A percentile compares a stretch with the other conserved stretches of the same genome.
These are phyloP conservation scores for Axilococcus clingmanii DNA, from an alignment of 139 green algal genomes.

Conservation along the genomic window DNA sequence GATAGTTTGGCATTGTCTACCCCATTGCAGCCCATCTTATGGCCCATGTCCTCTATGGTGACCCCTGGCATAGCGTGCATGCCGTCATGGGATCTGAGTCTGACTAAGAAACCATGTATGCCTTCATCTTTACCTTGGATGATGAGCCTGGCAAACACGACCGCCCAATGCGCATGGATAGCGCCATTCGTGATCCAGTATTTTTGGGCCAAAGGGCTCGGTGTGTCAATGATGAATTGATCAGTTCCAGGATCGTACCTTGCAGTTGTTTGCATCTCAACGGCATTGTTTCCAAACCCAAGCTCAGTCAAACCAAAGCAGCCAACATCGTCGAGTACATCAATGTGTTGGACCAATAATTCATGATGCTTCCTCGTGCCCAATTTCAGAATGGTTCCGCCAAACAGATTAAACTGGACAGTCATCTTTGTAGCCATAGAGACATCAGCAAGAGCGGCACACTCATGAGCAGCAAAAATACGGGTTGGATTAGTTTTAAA, in stretches of 20 bases:
- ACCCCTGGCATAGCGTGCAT: slow-evolving; percentile 22
- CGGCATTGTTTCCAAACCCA: slow-evolving; percentile 88
- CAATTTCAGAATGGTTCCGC: slow-evolving; percentile 82
- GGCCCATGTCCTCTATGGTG: slow-evolving; percentile 42
- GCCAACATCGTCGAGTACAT: slow-evolving; percentile 56
- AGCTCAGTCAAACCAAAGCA: slow-evolving; percentile 92
- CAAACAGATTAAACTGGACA: slow-evolving; percentile 83
- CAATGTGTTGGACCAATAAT: slow-evolving; percentile 56
- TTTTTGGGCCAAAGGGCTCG: slow-evolving; percentile 13
- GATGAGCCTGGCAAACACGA: slow-evolving; percentile 79
- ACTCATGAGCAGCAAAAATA: slow-evolving; percentile 87
- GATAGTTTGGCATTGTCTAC: slow-evolving; percentile 90
- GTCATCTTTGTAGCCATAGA: slow-evolving; percentile 83
- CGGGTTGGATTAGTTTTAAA: slow-evolving; percentile 62
- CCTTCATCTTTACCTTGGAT: slow-evolving; percentile 56
- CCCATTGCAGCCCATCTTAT: slow-evolving; percentile 87
- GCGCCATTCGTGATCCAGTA: slow-evolving; percentile 88
- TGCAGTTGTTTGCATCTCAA: slow-evolving; percentile 86
- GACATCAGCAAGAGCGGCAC: slow-evolving; percentile 55
- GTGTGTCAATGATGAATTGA: slow-evolving; percentile 17
- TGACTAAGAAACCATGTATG: slow-evolving; percentile 84
- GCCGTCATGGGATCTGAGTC: slow-evolving; percentile 48
- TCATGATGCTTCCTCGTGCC: slow-evolving; percentile 67
- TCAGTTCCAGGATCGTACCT: slow-evolving; percentile 43
- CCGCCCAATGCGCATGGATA: slow-evolving; percentile 66